Base-by-base conservation (phyloP, 2,329 filamentous ascomycete species). In the Huntiella bhutanensis region DNA sequence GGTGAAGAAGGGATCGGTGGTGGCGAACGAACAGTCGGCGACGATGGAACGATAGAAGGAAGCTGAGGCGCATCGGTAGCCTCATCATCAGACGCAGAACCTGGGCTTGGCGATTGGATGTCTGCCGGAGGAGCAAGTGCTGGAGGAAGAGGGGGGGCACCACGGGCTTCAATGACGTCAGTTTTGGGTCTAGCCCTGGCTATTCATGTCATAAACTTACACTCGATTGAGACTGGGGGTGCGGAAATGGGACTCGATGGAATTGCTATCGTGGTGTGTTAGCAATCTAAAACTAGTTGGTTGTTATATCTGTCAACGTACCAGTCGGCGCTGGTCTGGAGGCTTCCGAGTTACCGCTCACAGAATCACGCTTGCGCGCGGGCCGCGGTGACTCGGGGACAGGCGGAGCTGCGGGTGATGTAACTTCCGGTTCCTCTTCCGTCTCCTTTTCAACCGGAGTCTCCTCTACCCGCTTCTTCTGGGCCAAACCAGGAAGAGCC, bases 81-180 rank as follows among this genome's bases (percentile, higher is more conserved):
- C 59, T 95, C 88, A 58, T 95, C 87, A 54, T 92, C 87, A 38
- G 87, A 91, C 58, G 82, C 83, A 1, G 85, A 92, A 28, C 85
- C 86, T 51, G 80, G 71, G 49, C 77, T 84, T 40, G 77, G 77
- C 36, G 82, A 82, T 41, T 70, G 67, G 12, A 73, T 57, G 38
- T 66, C 65, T 33, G 71, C 66, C 33, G 67, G 66, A 19, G 66
- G 65, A 42, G 73, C 73, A 2, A 69, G 36, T 34, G 69, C 63
- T 35, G 71, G 64, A 43, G 71, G 67, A 36, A 66, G 66, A 33
- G 66, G 65, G 40, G 73, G 73, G 1, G 69, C 65, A 40, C 79
- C 75, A 42, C 79, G 80, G 54, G 73, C 80, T 85, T 54, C 17
- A 55, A 46, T 6, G 8, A 19, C 4, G 43, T 47, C 33, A 49